A percentile compares a stretch with the other conserved stretches of the same genome.
These are phyloP conservation scores for Zalaria sp. DNA, from an alignment of 2,329 filamentous ascomycete genomes.

Conservation along the genomic window DNA sequence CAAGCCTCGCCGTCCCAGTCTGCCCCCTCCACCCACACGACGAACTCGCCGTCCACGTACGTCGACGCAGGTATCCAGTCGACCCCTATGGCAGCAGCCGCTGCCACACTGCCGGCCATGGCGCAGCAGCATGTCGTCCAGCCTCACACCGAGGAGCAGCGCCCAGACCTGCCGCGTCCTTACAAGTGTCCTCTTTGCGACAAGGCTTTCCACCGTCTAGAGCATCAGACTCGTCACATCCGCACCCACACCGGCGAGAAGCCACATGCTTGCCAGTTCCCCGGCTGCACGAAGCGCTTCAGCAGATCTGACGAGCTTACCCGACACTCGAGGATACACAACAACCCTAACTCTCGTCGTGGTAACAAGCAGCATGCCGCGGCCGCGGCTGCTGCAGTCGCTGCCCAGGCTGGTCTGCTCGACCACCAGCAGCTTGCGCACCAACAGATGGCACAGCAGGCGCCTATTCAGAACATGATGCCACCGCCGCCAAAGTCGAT, in stretches of 20 bases:
- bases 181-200: conserved; percentile 99
- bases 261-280: conserved; percentile 89
- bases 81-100: conserved; percentile 25
- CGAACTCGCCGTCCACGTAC: conserved; percentile 8
- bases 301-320: conserved; percentile 93
- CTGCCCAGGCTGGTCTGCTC: conserved; percentile 35
- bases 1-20: not conserved
- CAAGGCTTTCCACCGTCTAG: conserved; percentile 94
- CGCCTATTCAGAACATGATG: conserved; percentile 68
- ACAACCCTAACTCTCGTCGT: conserved; percentile 90
- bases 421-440: conserved; percentile 24
- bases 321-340: conserved; percentile 94
- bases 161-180: conserved; percentile 76
- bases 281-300: conserved; percentile 93
- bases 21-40: conserved; percentile 38
- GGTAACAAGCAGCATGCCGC: conserved; percentile 69
- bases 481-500: conserved; percentile 61
- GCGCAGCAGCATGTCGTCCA: conserved; percentile 41
- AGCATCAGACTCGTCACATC: conserved; percentile 87
- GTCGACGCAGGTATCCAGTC: conserved; percentile 5
- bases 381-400: conserved; percentile 41
- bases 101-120: conserved; percentile 28
- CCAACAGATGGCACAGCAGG: conserved; percentile 61
- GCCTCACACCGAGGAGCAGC: conserved; percentile 48
- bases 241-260: conserved; percentile 97